Evolutionary conservation across 768 basidiomycete genomes (phyloP).

Genomic region (Leccinum subgranulosum): DNA sequence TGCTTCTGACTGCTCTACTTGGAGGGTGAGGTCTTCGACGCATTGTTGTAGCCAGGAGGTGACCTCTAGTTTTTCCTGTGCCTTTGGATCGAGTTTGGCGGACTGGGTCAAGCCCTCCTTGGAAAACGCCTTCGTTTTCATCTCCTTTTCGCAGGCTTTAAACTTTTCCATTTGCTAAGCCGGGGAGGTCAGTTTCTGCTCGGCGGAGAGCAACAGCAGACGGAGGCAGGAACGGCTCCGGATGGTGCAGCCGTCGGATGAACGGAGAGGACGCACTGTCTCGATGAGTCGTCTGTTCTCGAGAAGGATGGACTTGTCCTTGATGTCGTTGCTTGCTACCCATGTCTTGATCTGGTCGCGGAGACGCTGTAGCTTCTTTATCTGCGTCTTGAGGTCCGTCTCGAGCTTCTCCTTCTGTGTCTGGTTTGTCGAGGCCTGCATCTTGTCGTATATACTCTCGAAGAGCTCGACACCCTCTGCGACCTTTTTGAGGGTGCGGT

Average conservation of each 20-base stretch:
- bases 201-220: conserved; percentile 13
- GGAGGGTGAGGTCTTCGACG: conserved; percentile 89
- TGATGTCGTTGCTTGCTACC: conserved; percentile 97
- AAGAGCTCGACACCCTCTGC: conserved; percentile 93
- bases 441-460: conserved; percentile 96
- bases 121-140: conserved; percentile 99
- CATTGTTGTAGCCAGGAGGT: conserved; percentile 82
- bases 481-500: conserved; percentile 97
- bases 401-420: conserved; percentile 99
- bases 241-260: not conserved
- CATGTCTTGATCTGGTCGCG: conserved; percentile 93
- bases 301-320: conserved; percentile 90
- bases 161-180: conserved; percentile 99
- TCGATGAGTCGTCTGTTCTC: conserved; percentile 97
- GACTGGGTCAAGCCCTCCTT: conserved; percentile 97
- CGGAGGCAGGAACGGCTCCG: conserved; percentile 1
- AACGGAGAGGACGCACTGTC: conserved; percentile 63
- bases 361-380: conserved; percentile 88
- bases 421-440: conserved; percentile 92
- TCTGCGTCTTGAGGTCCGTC: conserved; percentile 94
- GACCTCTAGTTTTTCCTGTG: conserved; percentile 92
- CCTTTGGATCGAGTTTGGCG: conserved; percentile 92
- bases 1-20: conserved; percentile 92
- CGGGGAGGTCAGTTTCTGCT: conserved; percentile 3
- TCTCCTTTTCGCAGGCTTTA: conserved; percentile 99